Evolutionary conservation across 305 asterid genomes (phyloP), one percentile per base, ranked within the genome.

Genomic region (Rubia balearica): DNA sequence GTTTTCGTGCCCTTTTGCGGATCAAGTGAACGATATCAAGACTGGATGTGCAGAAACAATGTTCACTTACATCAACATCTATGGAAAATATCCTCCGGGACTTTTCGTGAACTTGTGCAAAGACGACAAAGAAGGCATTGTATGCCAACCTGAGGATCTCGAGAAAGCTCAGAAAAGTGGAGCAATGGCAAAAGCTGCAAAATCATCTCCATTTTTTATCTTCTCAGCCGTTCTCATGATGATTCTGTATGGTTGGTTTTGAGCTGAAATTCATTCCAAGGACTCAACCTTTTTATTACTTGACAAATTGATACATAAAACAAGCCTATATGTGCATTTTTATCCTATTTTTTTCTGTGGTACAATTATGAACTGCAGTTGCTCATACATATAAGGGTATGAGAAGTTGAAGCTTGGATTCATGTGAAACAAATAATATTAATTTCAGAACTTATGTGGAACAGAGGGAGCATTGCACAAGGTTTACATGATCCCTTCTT

Each of bases 41-140:
- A 84, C 55, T 6, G 77, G 78, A 10, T 91, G 97, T 73, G 71
- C 85, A 46, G 0, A 71, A 0, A 56, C 55, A 9, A 81, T 91
- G 87, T 76, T 85, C 71, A 72, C 78, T 70, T 85, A 90, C 73
- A 88, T 91, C 49, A 61, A 71, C 48, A 61, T 46, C 13, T 16
- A 68, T 1, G 90, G 96, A 2, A 71, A 79, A n/a, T 91, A 86
- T 57, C 98, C 98, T 3, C 67, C 79, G 0, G 92, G 89, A 17
- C 84, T 91, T 2, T 91, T 91, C 71, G 22, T 77, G 19, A 85
- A 84, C 43, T 2, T 74, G 67, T 91, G 97, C 76, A 78, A 63
- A 63, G 68, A 8, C 88, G 81, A 8, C 77, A 56, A 19, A 64
- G 55, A 73, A 0, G 93, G 96, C 11, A 86, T 91, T 7, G 51